Conservation (phyloP, 371 early-diverging fungal genomes). For the Capillidium rhysosporum region DNA sequence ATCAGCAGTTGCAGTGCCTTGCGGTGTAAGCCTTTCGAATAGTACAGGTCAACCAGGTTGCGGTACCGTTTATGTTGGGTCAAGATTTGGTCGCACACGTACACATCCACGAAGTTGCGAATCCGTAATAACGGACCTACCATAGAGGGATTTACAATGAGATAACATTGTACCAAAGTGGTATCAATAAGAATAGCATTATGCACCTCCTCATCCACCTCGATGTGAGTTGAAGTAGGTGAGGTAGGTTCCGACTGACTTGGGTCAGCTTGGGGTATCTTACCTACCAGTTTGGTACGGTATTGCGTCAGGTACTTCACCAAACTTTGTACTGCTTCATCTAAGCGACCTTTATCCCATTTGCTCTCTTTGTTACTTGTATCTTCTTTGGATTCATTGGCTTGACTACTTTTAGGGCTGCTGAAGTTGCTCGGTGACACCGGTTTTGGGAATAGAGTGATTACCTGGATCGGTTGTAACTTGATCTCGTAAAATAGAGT, state of each 20-base stretch:
- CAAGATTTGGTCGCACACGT: conserved; percentile 57
- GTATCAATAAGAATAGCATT: conserved; percentile 60
- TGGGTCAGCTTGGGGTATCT: conserved; percentile 9
- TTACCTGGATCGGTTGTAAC: conserved; percentile 63
- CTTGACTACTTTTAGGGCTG: too few relatives aligned
- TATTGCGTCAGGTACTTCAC: conserved; percentile 51
- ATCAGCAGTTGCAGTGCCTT: conserved; percentile 65
- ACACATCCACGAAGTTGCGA: conserved; percentile 66
- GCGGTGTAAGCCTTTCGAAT: conserved; percentile 66
- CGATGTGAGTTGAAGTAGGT: not conserved
- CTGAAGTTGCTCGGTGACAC: conserved; percentile 18
- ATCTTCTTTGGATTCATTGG: not conserved
- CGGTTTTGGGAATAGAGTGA: conserved; percentile 58
- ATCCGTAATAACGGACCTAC: conserved; percentile 75
- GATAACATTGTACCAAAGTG: conserved; percentile 62
- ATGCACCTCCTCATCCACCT: conserved; percentile 9
- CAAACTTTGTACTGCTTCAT: conserved; percentile 37
- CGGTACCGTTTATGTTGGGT: conserved; percentile 43
- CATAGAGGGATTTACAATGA: conserved; percentile 53
- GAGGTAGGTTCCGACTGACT: not conserved
- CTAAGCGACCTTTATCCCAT: conserved; percentile 10
- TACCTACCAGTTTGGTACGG: conserved; percentile 32
- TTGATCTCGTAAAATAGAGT: conserved; percentile 54
- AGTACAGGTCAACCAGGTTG: conserved; percentile 78
- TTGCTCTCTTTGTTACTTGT: not conserved